Percentiles rank a stretch among this genome's conserved stretches.
Conservation (phyloP, 345 rosid species). For the Orychophragmus violaceus region DNA sequence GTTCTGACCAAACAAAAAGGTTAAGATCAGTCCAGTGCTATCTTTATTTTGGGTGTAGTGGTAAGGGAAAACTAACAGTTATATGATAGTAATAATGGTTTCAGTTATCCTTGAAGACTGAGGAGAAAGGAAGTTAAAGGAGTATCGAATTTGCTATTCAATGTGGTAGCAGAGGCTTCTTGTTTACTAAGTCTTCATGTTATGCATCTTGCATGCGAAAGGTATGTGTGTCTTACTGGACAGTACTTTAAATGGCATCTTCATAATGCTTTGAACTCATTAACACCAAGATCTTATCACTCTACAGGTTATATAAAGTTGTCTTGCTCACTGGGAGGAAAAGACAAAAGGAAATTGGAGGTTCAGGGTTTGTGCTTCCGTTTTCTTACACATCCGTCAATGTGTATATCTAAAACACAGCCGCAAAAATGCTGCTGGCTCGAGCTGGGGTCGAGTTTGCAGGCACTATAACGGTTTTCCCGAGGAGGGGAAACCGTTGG, state of each 20-base stretch:
- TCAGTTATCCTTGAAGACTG: slow-evolving; percentile 31
- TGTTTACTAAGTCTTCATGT: slow-evolving; percentile 26
- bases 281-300: neutral
- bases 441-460: slow-evolving; percentile 26
- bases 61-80: neutral
- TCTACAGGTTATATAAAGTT: slow-evolving; percentile 16
- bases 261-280: neutral
- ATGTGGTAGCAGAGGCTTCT: slow-evolving; percentile 21
- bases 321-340: slow-evolving; percentile 22
- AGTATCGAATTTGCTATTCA: slow-evolving; percentile 7
- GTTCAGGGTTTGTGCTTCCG: slow-evolving; percentile 22
- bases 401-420: slow-evolving; percentile 22
- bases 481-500: slow-evolving; percentile 13
- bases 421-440: neutral
- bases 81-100: slow-evolving; percentile 4
- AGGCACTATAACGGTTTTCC: neutral
- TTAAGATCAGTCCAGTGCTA: slow-evolving; percentile 24
- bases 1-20: slow-evolving; percentile 82
- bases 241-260: neutral
- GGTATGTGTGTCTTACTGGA: slow-evolving; percentile 4
- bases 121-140: slow-evolving; percentile 21
- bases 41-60: neutral
- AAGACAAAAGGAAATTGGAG: slow-evolving; percentile 17
- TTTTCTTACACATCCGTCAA: slow-evolving; percentile 22
- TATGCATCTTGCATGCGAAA: slow-evolving; percentile 24